Base-by-base conservation (phyloP, 352 stramenopile species). In the Globisporangium canariense region DNA sequence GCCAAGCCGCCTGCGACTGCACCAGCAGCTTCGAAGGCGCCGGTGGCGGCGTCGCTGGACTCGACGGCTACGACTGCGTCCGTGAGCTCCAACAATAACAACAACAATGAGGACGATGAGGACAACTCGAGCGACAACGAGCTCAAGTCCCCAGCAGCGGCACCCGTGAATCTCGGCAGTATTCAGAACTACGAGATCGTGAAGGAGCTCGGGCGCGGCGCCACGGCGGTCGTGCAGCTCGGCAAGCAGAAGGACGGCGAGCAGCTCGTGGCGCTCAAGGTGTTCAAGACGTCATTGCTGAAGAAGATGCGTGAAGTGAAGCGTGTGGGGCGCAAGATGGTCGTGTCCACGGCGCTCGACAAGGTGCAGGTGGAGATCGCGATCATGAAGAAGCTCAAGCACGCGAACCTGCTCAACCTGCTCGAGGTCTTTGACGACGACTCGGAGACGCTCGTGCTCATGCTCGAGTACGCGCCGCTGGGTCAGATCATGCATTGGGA, bases 311-410 rank as follows among this genome's bases (percentile, higher is more conserved):
- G 86, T 51, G 86, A 95, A 43, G 78, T 95, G 45, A 93, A 91
- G 69, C 84, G 86, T 53, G 84, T 93, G 38, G 86, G 86, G 0
- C 67, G 85, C 32, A 72, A 75, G 58, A 95, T 95, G 86, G 81
- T 95, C 36, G 84, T 95, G 56, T 95, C 86, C 30, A 95, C 84
- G 38, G 86, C 83, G 38, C 69, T 95, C 30, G 86, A 95, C 65
- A 95, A 95, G 60, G 86, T 95, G 59, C 86, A 95, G 67, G 62
- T 93, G 50, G 86, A 95, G 61, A 95, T 95, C 53, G 84, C 86
- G 46, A 95, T 95, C 69, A 95, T 95, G 86, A 95, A 95, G 74
- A 95, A 95, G 62, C 71, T 95, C 34, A 67, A 83, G 59, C 86
- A 95, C 66, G 68, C 60, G 30, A 85, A 95, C 65, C 64, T 95